Evolutionary conservation across 306 rosid species (phyloP).

Genomic region (Purshia tridentata): DNA sequence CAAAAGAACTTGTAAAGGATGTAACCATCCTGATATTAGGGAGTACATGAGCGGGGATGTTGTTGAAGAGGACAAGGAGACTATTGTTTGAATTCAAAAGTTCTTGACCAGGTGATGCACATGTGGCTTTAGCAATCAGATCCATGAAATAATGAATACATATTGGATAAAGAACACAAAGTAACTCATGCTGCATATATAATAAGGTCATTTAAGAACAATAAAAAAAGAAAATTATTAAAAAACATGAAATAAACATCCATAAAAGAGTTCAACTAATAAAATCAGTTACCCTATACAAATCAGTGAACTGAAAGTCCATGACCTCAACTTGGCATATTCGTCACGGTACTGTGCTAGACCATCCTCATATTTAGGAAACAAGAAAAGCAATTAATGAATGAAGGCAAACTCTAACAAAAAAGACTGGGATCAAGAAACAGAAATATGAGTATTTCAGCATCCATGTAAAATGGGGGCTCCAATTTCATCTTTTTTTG

Average conservation of each 20-base stretch:
- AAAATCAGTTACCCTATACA: slow-evolving; percentile 57
- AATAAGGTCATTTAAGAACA: background rate
- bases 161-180: slow-evolving; percentile 93
- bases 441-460: background rate
- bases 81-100: no score
- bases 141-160: slow-evolving; percentile 96
- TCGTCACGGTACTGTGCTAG: slow-evolving; percentile 77
- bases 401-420: background rate
- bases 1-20: no score
- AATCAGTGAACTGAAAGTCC: slow-evolving; percentile 83
- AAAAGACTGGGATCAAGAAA: background rate
- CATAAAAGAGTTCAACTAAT: background rate
- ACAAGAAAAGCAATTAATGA: background rate
- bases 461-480: background rate
- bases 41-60: no score
- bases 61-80: no score
- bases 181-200: slow-evolving; percentile 80
- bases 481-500: background rate
- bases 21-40: no score
- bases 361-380: slow-evolving; percentile 63
- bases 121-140: slow-evolving; percentile 90
- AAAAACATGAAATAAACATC: background rate
- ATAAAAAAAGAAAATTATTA: background rate
- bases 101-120: no score
- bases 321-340: slow-evolving; percentile 76